Percentiles rank a stretch among this genome's conserved stretches.
Conservation (phyloP, 116 monocot species). For the Cymodocea nodosa region DNA sequence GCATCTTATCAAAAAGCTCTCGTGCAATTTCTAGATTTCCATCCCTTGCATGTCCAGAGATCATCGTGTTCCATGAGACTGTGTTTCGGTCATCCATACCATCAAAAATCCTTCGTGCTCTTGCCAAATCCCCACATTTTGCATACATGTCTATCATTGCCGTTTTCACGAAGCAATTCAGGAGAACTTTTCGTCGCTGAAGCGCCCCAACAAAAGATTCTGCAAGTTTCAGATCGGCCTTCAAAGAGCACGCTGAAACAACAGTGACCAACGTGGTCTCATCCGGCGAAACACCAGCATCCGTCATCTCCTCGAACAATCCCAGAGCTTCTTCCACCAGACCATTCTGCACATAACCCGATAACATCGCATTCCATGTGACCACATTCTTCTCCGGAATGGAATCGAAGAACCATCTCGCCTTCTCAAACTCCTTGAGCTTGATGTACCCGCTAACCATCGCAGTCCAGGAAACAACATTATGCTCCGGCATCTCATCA, state of each 20-base stretch:
- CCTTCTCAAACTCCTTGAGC: constrained; percentile 12
- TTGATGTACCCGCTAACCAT: constrained; percentile 33
- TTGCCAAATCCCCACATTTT: constrained; percentile 20
- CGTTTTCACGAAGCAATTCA: constrained; percentile 26
- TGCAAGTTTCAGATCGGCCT: constrained; percentile 17
- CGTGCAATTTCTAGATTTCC: constrained; percentile 12
- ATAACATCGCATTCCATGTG: constrained; percentile 37
- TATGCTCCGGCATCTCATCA: constrained; percentile 17
- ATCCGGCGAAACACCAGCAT: constrained; percentile 12
- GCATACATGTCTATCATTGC: constrained; percentile 32
- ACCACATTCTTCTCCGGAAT: constrained; percentile 30
- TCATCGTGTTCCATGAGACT: constrained; percentile 35
- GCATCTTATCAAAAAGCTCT: constrained; percentile 22
- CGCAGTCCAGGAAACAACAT: constrained; percentile 23
- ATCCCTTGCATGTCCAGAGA: constrained; percentile 14
- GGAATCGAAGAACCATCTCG: constrained; percentile 16
- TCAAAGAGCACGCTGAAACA: constrained; percentile 17
- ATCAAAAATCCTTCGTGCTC: constrained; percentile 17
- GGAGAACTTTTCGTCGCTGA: not conserved
- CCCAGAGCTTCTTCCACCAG: constrained; percentile 10
- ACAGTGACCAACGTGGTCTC: constrained; percentile 31
- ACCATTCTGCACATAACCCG: constrained; percentile 23
- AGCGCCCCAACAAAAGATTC: constrained; percentile 14
- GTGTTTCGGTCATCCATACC: constrained; percentile 12
- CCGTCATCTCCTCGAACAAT: constrained; percentile 23